Evolutionary conservation across 257 asterid species (phyloP), one percentile per base, ranked within the genome.

Genomic region (Jaltomata sinuosa): DNA sequence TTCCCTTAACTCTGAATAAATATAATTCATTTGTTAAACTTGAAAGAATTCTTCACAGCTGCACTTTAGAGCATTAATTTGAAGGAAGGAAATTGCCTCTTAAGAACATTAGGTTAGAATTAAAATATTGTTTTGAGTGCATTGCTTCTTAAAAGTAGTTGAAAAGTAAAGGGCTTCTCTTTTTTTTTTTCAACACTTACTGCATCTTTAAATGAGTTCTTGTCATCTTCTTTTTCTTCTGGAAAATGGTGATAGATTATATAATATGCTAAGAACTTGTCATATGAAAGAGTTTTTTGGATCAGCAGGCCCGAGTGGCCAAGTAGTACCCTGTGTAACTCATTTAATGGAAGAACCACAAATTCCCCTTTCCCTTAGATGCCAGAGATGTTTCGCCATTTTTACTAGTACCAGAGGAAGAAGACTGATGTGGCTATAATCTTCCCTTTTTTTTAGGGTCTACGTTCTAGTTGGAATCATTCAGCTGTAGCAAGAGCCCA

Each of bases 401-500:
- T 38, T 81, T 74, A 49, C 42, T 22, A 6, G 49, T n/a, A 49
- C 65, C 53, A 53, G 72, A 7, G 15, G 32, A 82, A 42, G 34
- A 42, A 19, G 72, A 36, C 10, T 87, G 74, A 80, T 79, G 54
- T 85, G 86, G 40, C 31, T 38, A 40, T 84, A 71, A 80, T 64
- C 25, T 85, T 68, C 64, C 64, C 10, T 61, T 76, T 81, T 91
- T 8, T 19, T 81, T 87, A 89, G 97, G 91, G 94, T 32, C 81
- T 89, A 84, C 93, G 84, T 84, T 85, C 91, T 78, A 90, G 87
- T 62, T 77, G 92, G 93, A 91, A 90, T 76, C 86, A 88, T 84
- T 84, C 96, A 10, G 80, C 86, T 32, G 80, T 89, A 81, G 90
- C 85, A 52, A 93, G 87, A 89, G 93, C 92, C 84, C 94, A 89